Conservation (phyloP, 2,329 filamentous ascomycete genomes). For the Aspergillus tubingensis region DNA sequence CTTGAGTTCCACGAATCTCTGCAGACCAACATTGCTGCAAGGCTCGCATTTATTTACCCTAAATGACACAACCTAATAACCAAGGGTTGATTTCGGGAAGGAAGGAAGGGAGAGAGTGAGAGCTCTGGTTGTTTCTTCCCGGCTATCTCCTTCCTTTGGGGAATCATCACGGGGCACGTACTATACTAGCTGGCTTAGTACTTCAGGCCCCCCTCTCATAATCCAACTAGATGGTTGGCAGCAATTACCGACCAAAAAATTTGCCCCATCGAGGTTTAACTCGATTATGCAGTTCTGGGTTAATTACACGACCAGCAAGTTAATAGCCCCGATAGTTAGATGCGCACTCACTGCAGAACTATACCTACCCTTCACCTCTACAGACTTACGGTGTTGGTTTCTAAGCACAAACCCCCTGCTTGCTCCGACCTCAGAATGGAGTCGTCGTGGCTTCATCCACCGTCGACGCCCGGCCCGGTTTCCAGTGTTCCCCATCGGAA, state of each 20-base stretch:
- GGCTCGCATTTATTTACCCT: no score
- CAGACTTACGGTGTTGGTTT: not conserved
- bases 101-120: no score
- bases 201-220: not conserved
- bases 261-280: not conserved
- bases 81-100: no score
- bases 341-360: not conserved
- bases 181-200: not conserved
- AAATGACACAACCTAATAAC: no score
- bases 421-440: not conserved
- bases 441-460: not conserved
- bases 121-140: not conserved
- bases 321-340: not conserved
- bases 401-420: not conserved
- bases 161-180: not conserved
- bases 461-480: not conserved
- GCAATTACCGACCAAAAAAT: not conserved
- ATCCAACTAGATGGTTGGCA: not conserved
- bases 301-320: not conserved
- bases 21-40: no score
- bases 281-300: not conserved
- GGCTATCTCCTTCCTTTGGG: not conserved
- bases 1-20: no score
- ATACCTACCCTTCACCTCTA: not conserved
- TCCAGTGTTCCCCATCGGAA: slow-evolving; percentile 10